Percentiles rank a stretch among this genome's conserved stretches.
These are phyloP conservation scores for Medicago ruthenica DNA, from an alignment of 306 rosid species.

Conservation along the genomic window DNA sequence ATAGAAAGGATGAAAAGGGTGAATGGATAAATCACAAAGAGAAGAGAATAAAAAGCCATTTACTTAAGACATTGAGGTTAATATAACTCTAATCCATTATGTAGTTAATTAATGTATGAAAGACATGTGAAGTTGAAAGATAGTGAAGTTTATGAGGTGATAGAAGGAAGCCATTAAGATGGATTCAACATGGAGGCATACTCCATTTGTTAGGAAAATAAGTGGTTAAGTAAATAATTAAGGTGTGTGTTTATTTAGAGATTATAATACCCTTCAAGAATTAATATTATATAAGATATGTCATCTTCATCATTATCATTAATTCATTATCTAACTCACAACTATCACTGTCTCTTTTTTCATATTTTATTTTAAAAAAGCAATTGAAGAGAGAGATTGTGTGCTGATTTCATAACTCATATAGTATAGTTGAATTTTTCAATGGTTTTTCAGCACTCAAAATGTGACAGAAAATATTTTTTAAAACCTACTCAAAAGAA, in stretches of 20 bases:
- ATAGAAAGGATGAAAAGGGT: too few species aligned
- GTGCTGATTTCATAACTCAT: conserved; percentile 28
- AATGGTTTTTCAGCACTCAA: conserved; percentile 13
- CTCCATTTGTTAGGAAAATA: conserved; percentile 34
- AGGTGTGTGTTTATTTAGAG: conserved; percentile 4
- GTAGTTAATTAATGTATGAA: conserved; percentile 21
- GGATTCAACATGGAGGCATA: conserved; percentile 30
- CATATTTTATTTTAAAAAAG: background rate
- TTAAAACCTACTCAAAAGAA: background rate
- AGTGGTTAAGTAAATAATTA: conserved; percentile 35
- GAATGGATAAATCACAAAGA: too few species aligned
- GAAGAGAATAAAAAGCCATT: background rate
- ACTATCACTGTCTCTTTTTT: conserved; percentile 7
- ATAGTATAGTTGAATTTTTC: background rate
- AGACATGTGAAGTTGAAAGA: background rate
- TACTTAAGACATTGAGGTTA: background rate
- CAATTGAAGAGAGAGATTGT: conserved; percentile 1
- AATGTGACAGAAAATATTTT: background rate
- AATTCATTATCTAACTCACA: conserved; percentile 17
- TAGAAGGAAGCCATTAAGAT: conserved; percentile 47
- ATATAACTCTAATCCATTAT: background rate
- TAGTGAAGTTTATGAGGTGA: conserved; percentile 15
- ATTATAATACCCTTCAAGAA: conserved; percentile 35
- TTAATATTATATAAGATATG: conserved; percentile 25
- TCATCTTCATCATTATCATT: conserved; percentile 31